phyloP scores from a whole-genome alignment of 2,329 filamentous ascomycete genomes.

The Penicillium glabrum region DNA sequence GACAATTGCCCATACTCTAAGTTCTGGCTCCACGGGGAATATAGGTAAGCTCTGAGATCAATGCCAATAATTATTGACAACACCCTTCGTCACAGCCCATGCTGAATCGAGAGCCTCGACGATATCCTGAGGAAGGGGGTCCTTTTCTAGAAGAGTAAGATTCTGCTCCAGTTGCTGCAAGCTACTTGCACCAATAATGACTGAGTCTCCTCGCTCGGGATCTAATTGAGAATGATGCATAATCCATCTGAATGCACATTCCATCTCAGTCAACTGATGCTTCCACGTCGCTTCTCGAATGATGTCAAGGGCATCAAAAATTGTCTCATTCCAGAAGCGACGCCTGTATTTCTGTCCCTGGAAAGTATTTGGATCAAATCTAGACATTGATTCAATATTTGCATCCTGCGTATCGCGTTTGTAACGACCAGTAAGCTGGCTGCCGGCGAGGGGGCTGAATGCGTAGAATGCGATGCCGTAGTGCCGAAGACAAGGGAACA shows the following conservation, averaged over 20 bases:
- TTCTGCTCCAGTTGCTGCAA: constrained; percentile 41
- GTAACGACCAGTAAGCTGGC: too few relatives aligned
- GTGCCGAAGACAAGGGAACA: too few relatives aligned
- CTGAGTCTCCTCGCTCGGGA: constrained; percentile 34
- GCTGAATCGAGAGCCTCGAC: constrained; percentile 39
- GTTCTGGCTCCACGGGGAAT: too few relatives aligned
- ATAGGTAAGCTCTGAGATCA: constrained; percentile 1
- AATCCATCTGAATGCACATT: constrained; percentile 49
- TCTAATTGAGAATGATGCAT: constrained; percentile 43
- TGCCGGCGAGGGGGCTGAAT: too few relatives aligned
- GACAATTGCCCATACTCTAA: too few relatives aligned
- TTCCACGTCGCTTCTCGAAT: constrained; percentile 38
- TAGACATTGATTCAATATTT: neutral
- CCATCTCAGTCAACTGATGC: constrained; percentile 43
- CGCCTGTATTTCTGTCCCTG: constrained; percentile 39
- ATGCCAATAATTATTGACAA: constrained; percentile 33
- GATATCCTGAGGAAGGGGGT: constrained; percentile 41
- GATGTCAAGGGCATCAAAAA: constrained; percentile 46
- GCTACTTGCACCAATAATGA: constrained; percentile 42
- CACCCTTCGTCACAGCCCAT: constrained; percentile 35
- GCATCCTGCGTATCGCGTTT: too few relatives aligned
- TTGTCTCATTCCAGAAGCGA: constrained; percentile 44
- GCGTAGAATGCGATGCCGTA: too few relatives aligned
- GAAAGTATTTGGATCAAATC: constrained; percentile 37
- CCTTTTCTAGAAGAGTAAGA: constrained; percentile 40